These are phyloP conservation scores for Mucor ambiguus DNA, from an alignment of 371 early-diverging fungal species.

Conservation along the genomic window DNA sequence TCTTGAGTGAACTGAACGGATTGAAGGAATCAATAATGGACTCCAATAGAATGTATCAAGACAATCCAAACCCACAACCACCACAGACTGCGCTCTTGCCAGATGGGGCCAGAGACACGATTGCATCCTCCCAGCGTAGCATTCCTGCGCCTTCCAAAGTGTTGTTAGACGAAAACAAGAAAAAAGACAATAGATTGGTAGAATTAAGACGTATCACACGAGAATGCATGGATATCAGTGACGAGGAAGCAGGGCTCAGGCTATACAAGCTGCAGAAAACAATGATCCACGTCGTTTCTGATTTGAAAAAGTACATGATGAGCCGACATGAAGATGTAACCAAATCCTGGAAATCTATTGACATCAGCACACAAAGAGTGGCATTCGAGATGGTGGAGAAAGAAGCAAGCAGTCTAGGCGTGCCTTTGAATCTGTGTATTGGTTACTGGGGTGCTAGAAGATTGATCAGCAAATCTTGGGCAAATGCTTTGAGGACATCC, in stretches of 20 bases:
- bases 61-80: neutral
- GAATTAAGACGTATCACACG: slow-evolving; percentile 18
- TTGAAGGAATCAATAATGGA: slow-evolving; percentile 15
- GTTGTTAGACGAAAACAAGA: slow-evolving; percentile 16
- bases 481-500: slow-evolving; percentile 24
- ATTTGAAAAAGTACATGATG: slow-evolving; percentile 21
- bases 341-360: slow-evolving; percentile 23
- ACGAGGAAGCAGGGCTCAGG: slow-evolving; percentile 22
- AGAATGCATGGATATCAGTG: slow-evolving; percentile 15
- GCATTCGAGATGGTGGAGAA: slow-evolving; percentile 26
- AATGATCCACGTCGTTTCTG: slow-evolving; percentile 24
- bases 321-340: slow-evolving; percentile 10
- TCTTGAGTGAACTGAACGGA: slow-evolving; percentile 5
- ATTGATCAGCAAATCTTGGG: slow-evolving; percentile 23
- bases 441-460: slow-evolving; percentile 29
- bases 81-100: too few species aligned
- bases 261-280: slow-evolving; percentile 25
- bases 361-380: slow-evolving; percentile 19
- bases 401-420: slow-evolving; percentile 20
- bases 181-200: slow-evolving; percentile 20
- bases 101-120: neutral
- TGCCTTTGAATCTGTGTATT: slow-evolving; percentile 22
- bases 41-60: neutral
- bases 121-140: slow-evolving; percentile 6
- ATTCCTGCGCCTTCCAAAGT: slow-evolving; percentile 27